Evolutionary conservation across 2,329 filamentous ascomycete genomes (phyloP), one percentile per base, ranked within the genome.

Genomic region (Aspergillus hiratsukae): DNA sequence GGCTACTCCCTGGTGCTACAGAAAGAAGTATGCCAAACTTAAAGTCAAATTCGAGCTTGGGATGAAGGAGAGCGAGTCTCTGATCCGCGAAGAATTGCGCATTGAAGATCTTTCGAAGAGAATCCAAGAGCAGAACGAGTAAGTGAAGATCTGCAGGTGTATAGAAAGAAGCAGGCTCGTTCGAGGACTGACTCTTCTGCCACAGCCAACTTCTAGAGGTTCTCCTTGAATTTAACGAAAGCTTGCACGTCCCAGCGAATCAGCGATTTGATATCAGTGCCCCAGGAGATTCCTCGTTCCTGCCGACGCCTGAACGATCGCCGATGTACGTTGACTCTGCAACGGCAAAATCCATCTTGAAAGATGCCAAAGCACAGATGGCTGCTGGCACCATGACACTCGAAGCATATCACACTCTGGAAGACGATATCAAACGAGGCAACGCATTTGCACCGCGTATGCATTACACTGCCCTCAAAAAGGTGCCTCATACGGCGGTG

Each of bases 41-140:
- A 94, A 96, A 75, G 83, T 87, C 54, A 81, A 94, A 58, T 94
- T 94, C 75, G 85, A 86, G 66, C 82, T 89, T 54, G 91, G 94
- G 73, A 89, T 90, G 72, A 87, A 88, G 74, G 89, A 92, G 37
- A 85, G 72, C 56, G 76, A 74, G 53, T 64, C 61, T n/a, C 64
- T 79, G 57, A 91, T 93, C 76, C 85, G 83, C 64, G 85, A 91
- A 61, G 92, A 97, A 75, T 87, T 91, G 69, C 87, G 88, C 73
- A 89, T 92, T 40, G 83, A 88, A 59, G 86, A 87, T 62, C 88
- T 90, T 3, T 89, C 91, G 23, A 91, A 90, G 72, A 84, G 91
- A 52, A 82, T 99, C 58, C 88, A 91, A 55, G 86, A 95, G 66
- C 89, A 97, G 76, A 96, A 96, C 66, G 93, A 97, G 92, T 96